These are phyloP conservation scores for Hericium coralloides DNA, from an alignment of 768 basidiomycete genomes.

Conservation along the genomic window DNA sequence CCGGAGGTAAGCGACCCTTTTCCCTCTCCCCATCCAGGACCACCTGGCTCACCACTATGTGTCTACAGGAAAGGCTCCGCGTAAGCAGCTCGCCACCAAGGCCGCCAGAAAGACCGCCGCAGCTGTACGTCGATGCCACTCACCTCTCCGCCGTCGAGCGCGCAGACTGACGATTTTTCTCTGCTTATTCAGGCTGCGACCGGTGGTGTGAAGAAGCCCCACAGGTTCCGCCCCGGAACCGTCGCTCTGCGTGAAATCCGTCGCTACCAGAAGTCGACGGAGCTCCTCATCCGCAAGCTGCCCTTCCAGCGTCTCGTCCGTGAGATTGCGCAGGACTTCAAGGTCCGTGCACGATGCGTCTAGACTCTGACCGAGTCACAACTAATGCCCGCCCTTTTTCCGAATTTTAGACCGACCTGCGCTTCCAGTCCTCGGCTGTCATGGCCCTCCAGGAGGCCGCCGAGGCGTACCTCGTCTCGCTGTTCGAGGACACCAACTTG, in stretches of 20 bases:
- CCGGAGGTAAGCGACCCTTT: constrained; percentile 63
- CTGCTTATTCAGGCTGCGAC: constrained; percentile 48
- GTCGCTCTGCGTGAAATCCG: constrained; percentile 99
- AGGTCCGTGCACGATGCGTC: constrained; percentile 37
- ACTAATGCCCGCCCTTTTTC: neutral
- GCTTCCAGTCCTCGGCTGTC: constrained; percentile 94
- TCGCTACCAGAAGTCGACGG: constrained; percentile 97
- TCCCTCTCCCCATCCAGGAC: constrained; percentile 21
- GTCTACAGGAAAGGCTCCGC: constrained; percentile 70
- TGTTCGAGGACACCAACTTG: constrained; percentile 88
- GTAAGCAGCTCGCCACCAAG: constrained; percentile 95
- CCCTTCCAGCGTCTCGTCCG: constrained; percentile 98
- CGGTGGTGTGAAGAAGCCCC: constrained; percentile 99
- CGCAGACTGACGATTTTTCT: neutral
- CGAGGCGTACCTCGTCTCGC: constrained; percentile 80
- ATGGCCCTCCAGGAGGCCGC: constrained; percentile 92
- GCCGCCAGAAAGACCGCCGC: constrained; percentile 83
- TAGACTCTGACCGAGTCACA: neutral
- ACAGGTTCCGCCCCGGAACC: constrained; percentile 94
- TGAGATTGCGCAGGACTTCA: constrained; percentile 96
- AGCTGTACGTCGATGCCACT: constrained; percentile 40
- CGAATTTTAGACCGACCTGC: constrained; percentile 62
- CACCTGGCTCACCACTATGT: constrained; percentile 11
- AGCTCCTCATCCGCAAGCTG: constrained; percentile 98
- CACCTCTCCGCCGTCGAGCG: constrained; percentile 9